Evolutionary conservation across 257 asterid species (phyloP).

Genomic region (Solanum tarapatanum): DNA sequence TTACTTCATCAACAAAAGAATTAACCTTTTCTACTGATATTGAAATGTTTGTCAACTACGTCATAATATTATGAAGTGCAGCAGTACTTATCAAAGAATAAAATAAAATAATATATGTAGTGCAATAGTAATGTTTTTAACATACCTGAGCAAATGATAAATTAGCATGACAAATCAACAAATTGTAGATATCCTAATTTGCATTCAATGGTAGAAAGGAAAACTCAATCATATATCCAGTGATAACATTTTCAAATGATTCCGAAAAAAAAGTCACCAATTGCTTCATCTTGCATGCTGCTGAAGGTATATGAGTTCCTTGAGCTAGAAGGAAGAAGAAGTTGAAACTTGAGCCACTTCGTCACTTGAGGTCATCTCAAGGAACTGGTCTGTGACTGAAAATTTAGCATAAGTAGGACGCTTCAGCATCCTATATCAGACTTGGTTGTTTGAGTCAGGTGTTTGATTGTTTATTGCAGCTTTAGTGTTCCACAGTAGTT

Average conservation of each 20-base stretch:
- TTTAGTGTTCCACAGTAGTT: not conserved
- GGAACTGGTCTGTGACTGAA: not conserved
- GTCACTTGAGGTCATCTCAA: not conserved
- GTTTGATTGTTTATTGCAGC: not conserved
- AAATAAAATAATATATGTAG: not conserved
- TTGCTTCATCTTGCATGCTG: not conserved
- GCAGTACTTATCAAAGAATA: not conserved
- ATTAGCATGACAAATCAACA: not conserved
- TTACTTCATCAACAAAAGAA: not conserved
- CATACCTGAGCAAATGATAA: not conserved
- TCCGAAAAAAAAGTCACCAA: not conserved
- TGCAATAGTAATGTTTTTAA: not conserved
- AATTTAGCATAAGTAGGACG: not conserved
- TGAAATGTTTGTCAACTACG: not conserved
- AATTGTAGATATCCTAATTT: not conserved
- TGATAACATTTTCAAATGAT: not conserved
- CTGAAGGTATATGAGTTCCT: not conserved
- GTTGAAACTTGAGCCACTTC: not conserved
- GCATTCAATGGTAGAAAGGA: not conserved
- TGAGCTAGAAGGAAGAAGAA: not conserved
- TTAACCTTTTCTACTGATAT: not conserved
- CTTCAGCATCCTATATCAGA: not conserved
- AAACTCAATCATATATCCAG: not conserved
- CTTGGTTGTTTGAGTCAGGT: not conserved
- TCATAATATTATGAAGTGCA: not conserved